Base-by-base conservation (phyloP, 1,284 basidiomycete species). In the Ustilago xerochloae region DNA sequence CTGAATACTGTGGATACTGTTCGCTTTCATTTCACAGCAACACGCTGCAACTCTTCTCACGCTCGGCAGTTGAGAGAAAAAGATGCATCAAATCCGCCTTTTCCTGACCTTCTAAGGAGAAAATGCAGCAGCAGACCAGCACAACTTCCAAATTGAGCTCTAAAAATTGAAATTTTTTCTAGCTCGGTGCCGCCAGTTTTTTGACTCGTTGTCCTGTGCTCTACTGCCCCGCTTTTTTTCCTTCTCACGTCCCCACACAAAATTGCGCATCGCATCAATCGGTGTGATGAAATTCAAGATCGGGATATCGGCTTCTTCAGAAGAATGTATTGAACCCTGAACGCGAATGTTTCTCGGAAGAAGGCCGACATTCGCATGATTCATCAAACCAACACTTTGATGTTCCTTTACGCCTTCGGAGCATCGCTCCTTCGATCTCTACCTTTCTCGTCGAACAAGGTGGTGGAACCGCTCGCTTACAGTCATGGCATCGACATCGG, bases 171-270 rank as follows among this genome's bases (percentile, higher is more conserved):
- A 53, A 52, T 54, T 67, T 67, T 67, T 58, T 41, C n/a, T 16
- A 41, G 30, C 24, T 57, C 57, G 63, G 63, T 41, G 54, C 57
- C 57, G 63, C n/a, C n/a, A n/a, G n/a, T n/a, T n/a, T 56, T 8
- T 29, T 10, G 18, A 20, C 15, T n/a, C 16, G 30, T 30, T 35
- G n/a, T n/a, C n/a, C 10, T 39, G 35, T 18, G 41, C 30, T 32
- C 36, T 46, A 6, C 26, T 13, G 33, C 51, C 51, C 51, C 38
- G 51, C 39, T 24, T 46, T 46, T 45, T 41, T 38, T 20, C 13
- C 32, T 39, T 43, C 28, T 10, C 18, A 10, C 29, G 18, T 16
- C 29, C 53, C 41, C 53, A 46, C 51, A 49, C 53, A 35, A 43
- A 47, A 20, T 22, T 4, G 15, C 26, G 10, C 46, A 30, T 20